phyloP scores from a whole-genome alignment of 192 early-diverging fungal species.

The Coemansia sp. region DNA sequence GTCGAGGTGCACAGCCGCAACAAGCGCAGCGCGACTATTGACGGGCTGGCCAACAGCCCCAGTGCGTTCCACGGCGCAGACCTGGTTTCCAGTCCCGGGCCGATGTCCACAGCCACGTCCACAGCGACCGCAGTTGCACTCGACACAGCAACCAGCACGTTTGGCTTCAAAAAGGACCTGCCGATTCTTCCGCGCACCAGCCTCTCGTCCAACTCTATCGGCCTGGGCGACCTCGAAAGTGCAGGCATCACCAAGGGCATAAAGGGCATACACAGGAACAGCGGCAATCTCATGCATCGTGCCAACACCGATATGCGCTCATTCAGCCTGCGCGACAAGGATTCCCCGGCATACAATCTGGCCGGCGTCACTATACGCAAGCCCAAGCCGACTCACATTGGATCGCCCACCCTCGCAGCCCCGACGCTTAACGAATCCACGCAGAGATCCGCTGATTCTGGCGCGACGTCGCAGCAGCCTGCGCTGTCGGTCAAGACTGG shows the following conservation, averaged over 20 bases:
- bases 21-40: slow-evolving; percentile 13
- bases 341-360: neutral
- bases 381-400: slow-evolving; percentile 2
- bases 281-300: slow-evolving; percentile 26
- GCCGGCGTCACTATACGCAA: slow-evolving; percentile 21
- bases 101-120: slow-evolving; percentile 19
- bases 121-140: slow-evolving; percentile 1
- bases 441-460: slow-evolving; percentile 1
- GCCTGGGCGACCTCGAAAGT: slow-evolving; percentile 5
- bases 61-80: neutral
- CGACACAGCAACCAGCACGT: slow-evolving; percentile 6
- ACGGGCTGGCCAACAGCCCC: slow-evolving; percentile 1
- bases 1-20: slow-evolving; percentile 6
- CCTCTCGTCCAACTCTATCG: slow-evolving; percentile 30
- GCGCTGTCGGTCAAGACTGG: slow-evolving; percentile 19
- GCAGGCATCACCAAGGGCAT: neutral
- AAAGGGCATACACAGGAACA: slow-evolving; percentile 7
- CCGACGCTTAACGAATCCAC: neutral
- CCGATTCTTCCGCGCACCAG: slow-evolving; percentile 32
- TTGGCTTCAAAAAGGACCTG: slow-evolving; percentile 15
- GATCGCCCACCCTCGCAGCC: neutral
- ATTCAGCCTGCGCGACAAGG: slow-evolving; percentile 14
- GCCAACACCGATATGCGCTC: slow-evolving; percentile 41
- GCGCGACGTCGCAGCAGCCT: neutral
- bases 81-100: slow-evolving; percentile 7